phyloP scores from a whole-genome alignment of 2,329 filamentous ascomycete species.

The Sclerotinia trifoliorum region DNA sequence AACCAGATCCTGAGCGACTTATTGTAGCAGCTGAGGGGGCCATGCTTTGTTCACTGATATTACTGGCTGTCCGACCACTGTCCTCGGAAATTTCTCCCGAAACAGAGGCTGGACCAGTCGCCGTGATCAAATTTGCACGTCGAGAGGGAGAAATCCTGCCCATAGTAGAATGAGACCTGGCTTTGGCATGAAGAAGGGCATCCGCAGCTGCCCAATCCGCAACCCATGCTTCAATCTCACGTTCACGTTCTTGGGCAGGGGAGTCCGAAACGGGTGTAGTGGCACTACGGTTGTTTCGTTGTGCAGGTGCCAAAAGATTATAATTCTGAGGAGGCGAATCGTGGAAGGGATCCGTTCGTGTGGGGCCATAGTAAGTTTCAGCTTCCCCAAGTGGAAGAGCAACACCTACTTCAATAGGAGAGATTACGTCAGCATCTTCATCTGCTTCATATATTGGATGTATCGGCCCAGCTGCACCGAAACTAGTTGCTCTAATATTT shows the following conservation, averaged over 20 bases:
- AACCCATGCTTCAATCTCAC: constrained; percentile 42
- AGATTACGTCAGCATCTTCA: constrained; percentile 42
- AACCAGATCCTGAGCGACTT: constrained; percentile 36
- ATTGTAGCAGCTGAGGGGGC: constrained; percentile 31
- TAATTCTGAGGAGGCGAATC: constrained; percentile 28
- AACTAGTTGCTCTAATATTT: constrained; percentile 47
- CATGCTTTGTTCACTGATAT: constrained; percentile 39
- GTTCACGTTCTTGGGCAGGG: constrained; percentile 35
- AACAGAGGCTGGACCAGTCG: constrained; percentile 31
- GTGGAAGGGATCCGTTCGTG: constrained; percentile 37
- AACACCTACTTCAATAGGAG: constrained; percentile 29
- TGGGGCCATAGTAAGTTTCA: constrained; percentile 19
- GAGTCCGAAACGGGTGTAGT: constrained; percentile 32
- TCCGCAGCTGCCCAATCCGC: constrained; percentile 41
- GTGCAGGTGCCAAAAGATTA: constrained; percentile 22
- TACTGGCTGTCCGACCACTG: constrained; percentile 38
- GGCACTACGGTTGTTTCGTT: constrained; percentile 22
- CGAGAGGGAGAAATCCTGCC: constrained; percentile 39
- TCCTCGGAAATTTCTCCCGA: constrained; percentile 34
- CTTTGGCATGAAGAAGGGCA: constrained; percentile 36
- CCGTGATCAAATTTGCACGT: constrained; percentile 35
- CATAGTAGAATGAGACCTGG: constrained; percentile 33
- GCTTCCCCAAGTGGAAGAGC: constrained; percentile 26
- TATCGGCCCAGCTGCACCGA: constrained; percentile 52
- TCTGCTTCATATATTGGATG: constrained; percentile 65